phyloP scores from a whole-genome alignment of 75 land plant species.

The Sequoia sempervirens region DNA sequence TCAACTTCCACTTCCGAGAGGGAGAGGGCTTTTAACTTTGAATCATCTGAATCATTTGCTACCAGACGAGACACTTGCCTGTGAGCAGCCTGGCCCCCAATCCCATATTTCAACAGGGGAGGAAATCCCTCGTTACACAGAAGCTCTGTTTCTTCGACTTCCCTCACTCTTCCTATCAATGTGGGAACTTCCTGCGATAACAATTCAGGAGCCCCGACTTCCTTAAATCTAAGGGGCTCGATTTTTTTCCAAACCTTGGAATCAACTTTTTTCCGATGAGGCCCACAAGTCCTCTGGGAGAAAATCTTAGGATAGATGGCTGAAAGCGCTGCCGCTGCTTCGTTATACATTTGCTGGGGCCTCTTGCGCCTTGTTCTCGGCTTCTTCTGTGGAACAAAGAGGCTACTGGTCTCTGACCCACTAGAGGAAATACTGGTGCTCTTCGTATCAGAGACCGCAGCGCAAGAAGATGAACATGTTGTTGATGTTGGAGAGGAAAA shows the following conservation, averaged over 20 bases:
- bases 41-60: not conserved
- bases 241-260: constrained; percentile 2
- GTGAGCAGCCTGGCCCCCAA: not conserved
- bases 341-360: constrained; percentile 62
- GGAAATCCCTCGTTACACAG: not conserved
- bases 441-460: not conserved
- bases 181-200: constrained; percentile 7
- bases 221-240: not conserved
- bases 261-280: constrained; percentile 5
- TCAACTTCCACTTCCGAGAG: not conserved
- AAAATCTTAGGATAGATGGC: constrained; percentile 60
- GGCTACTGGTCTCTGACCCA: not conserved
- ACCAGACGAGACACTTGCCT: not conserved
- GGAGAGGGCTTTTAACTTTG: not conserved
- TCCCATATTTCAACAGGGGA: not conserved
- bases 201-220: not conserved
- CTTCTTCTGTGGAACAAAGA: constrained; percentile 12
- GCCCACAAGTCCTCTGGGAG: constrained; percentile 25
- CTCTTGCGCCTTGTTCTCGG: constrained; percentile 52
- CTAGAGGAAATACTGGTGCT: constrained; percentile 4
- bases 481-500: not conserved
- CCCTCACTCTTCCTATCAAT: constrained; percentile 4
- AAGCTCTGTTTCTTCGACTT: constrained; percentile 4
- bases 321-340: constrained; percentile 66
- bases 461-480: not conserved